Evolutionary conservation across 129 eudicot genomes (phyloP), one percentile per base, ranked within the genome.

Genomic region (Tagetes erecta): DNA sequence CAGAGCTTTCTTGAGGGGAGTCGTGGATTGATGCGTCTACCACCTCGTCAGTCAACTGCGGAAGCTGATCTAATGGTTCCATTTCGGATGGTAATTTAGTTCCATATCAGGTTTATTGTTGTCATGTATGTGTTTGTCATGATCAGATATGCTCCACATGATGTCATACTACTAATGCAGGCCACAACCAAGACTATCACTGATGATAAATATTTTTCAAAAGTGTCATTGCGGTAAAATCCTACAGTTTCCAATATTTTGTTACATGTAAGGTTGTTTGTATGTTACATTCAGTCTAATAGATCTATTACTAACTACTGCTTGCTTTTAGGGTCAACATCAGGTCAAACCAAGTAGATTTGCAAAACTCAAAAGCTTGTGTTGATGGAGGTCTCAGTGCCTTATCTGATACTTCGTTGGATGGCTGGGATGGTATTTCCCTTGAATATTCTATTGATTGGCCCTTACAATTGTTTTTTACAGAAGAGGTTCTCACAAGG

Each of bases 1-100:
- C 72, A 90, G 97, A 86, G 93, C 76, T 93, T 90, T 82, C 92
- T 93, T 69, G 97, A 94, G 76, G 97, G 82, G 78, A 90, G 97
- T 78, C 96, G 97, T 60, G 82, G 78, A 83, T 84, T 90, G 73
- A 94, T 94, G 98, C 93, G 88, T 44, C 80, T 94, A 80, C 96
- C 98, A 12, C 98, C 98, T 84, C 93, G 97, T 31, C 98, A 88
- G 58, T 88, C 97, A 80, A 86, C 95, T 41, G 97, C 98, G 62
- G 98, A 88, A 86, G 96, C 97, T 71, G 97, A 94, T 81, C 97
- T 94, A 51, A 88, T 88, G 96, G 96, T 94, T 64, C 98, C 98
- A 31, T 93, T 93, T 84, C 93, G 78, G 68, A 83, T 81, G 82
- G 98, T 90, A 83, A 78, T 84, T 76, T 71, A 41, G 67, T 35